Evolutionary conservation across 768 basidiomycete species (phyloP), one percentile per base, ranked within the genome.

Genomic region (Kwoniella heveanensis): DNA sequence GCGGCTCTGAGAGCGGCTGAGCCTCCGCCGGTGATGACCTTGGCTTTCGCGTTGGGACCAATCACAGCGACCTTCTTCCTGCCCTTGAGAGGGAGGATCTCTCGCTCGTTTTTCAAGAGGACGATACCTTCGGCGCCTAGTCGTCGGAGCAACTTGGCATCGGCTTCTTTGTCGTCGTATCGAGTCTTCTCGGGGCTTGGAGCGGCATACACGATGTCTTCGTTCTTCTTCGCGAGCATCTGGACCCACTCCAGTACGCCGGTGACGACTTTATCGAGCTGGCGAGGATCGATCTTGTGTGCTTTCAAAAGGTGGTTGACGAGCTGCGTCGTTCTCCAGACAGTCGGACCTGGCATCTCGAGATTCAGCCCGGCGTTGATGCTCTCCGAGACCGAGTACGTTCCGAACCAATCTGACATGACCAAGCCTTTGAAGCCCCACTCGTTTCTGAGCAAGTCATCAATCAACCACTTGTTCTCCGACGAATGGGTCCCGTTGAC

Each of bases 341-440:
- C 50, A 2, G 68, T 39, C 9, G 62, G 54, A 21, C 73, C 71
- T 0, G 77, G 74, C 50, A 76, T 87, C 71, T 88, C 87, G 37
- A 91, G 84, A 72, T 90, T 88, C 24, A 90, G 81, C 1, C 89
- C 89, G n/a, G 89, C 88, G 62, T 90, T 90, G 64, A 89, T 81
- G 25, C 83, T 80, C 24, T 83, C 81, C 66, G 86, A 86, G 30
- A 89, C 81, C 56, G 86, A 85, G 80, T 90, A 90, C 1, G 84
- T 80, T 0, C 90, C 90, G 24, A 77, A 89, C 90, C 90, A 92
- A 76, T 91, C 90, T 62, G 88, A 89, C 89, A 91, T 91, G 61
- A 89, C 82, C 81, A 86, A 79, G 2, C 88, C 88, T n/a, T 87
- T 82, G 68, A 85, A 89, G 44, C 85, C 84, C 90, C 90, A 91